Base-by-base conservation (phyloP, 2,329 filamentous ascomycete species). In the Colletotrichum graminicola region DNA sequence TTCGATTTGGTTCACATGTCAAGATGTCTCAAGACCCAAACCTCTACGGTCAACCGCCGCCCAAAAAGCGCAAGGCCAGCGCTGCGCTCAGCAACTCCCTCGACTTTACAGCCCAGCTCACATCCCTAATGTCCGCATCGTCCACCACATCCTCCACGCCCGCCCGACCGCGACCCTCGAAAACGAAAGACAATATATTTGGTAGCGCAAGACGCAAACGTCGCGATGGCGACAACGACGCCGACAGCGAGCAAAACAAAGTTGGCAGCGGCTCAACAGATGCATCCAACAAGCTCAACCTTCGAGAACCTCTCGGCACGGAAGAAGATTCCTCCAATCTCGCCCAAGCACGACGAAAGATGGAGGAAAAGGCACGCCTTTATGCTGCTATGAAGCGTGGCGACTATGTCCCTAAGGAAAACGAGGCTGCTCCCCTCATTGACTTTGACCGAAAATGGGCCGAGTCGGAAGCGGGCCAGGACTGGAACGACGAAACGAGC, bases 361-460 rank as follows among this genome's bases (percentile, higher is more conserved):
- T 99, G 91, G 91, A 97, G 78, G 92, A 94, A 82, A 99, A 99
- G 81, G 94, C 93, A 4, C 89, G 93, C 5, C 83, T 96, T 2
- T 99, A 99, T 81, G 91, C 93, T 8, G 93, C 93, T 47, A 92
- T 99, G 90, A 97, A 97, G 81, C 88, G 93, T 43, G 95, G 95
- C n/a, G 92, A 97, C 78, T 91, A 93, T 80, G 84, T 93, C n/a
- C 85, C 88, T 21, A 87, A 87, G 66, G 88, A 93, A 75, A 88
- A 91, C 78, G 84, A 89, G 75, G 84, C 89, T 52, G 89, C 91
- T 75, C 87, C 89, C 32, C 88, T 97, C 34, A 92, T 99, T 3
- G 95, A 99, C 82, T 99, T 99, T 80, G 96, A 98, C 81, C 88
- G 92, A 72, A 99, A 98, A 83, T 98, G 96, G 95, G 94, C 92